Evolutionary conservation across 345 rosid species (phyloP).

Genomic region (Eucalyptus caleyi): DNA sequence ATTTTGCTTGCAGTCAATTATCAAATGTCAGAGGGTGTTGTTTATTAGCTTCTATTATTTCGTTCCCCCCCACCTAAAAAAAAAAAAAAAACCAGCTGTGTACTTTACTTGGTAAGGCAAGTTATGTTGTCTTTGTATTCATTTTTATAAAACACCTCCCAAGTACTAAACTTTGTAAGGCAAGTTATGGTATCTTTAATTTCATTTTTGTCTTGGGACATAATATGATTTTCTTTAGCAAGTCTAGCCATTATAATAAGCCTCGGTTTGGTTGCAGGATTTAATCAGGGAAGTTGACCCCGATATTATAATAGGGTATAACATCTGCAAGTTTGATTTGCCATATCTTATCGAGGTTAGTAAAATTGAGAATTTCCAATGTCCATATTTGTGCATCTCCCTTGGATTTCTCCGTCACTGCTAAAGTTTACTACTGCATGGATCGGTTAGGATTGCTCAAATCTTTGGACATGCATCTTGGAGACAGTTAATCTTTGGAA

Average conservation of each 20-base stretch:
- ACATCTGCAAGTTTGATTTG: slow-evolving; percentile 96
- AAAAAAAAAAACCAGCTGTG: background rate
- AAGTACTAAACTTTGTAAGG: background rate
- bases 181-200: background rate
- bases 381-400: background rate
- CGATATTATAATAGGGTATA: slow-evolving; percentile 93
- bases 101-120: background rate
- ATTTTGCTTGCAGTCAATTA: background rate
- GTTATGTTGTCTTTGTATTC: background rate
- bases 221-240: background rate
- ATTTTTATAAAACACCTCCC: background rate
- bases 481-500: background rate
- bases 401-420: background rate
- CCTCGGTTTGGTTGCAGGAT: slow-evolving; percentile 46
- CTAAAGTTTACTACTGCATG: background rate
- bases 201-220: background rate
- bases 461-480: background rate
- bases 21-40: background rate
- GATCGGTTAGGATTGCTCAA: background rate
- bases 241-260: background rate
- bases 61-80: accelerated
- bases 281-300: slow-evolving; percentile 88
- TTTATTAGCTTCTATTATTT: background rate
- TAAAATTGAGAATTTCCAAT: background rate
- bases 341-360: slow-evolving; percentile 96